Base-by-base conservation (phyloP, 345 rosid species). In the Diplotaxis tenuifolia region DNA sequence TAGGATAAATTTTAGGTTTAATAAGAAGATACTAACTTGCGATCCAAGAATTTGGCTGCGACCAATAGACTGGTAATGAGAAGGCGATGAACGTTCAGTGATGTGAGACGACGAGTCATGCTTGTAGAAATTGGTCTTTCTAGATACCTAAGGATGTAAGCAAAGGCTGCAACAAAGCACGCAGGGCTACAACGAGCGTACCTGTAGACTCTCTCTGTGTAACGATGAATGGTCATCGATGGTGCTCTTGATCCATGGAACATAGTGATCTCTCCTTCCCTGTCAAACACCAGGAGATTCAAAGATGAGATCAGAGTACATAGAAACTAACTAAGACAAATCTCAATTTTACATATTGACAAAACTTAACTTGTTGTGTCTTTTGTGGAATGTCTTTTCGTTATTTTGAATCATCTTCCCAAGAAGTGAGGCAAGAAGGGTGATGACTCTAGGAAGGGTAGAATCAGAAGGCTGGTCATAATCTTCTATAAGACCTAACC, bases 51-150 rank as follows among this genome's bases (percentile, higher is more conserved):
- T 65, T 83, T 83, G 59, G 82, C 79, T 16, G 86, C 82, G 2
- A 80, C 56, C 73, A 83, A 62, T 6, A 80, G 49, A 78, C 81
- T 78, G 0, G 86, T 78, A 42, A 83, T 78, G 54, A 83, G 74
- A 57, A 83, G 84, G 19, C 86, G 84, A 63, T 83, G 86, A 34
- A 73, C 67, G 36, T 80, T 83, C 73, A 83, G 81, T 27, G 77
- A 78, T 29, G 86, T 80, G 10, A 83, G 82, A 67, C 10, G 66
- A 62, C 50, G 65, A 40, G 18, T 60, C 42, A 16, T 65, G 7
- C 10, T 70, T 65, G 62, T 64, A 72, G 20, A 29, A 64, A 9
- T 50, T 59, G 72, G 75, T 65, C 22, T 71, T 7, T 72, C 71
- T 19, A 77, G 68, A 74, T 77, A 83, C 29, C 77, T 72, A n/a